Base-by-base conservation (phyloP, 2,329 filamentous ascomycete species). In the Calonectria hawksworthii region DNA sequence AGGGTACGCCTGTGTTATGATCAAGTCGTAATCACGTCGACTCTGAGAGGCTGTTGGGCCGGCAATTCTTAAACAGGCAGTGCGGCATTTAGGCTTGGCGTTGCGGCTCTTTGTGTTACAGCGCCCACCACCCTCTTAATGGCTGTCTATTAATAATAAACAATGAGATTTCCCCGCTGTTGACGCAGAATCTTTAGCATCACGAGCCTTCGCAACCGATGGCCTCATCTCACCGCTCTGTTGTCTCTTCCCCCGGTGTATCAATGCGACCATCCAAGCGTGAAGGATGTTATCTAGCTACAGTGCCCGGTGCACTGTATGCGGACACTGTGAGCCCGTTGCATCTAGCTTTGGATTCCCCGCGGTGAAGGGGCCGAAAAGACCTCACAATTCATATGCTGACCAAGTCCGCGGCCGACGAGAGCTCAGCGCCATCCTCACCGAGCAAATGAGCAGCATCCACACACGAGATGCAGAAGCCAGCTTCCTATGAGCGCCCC, bases 401-500 rank as follows among this genome's bases (percentile, higher is more conserved):
- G 30, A 16, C 36, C 50, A 50, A 56, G 30, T 44, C 72, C 72
- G 72, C 67, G 72, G 72, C 72, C 67, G 28, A 38, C 61, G 13
- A 47, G 50, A 30, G 14, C 23, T 54, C 52, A 54, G 59, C 32
- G 36, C 47, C 47, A 28, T 66, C 18, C 30, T 21, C 38, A 52
- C 38, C 8, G 38, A 23, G 52, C 10, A 41, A 68, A n/a, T 50
- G n/a, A 54, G n/a, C 32, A 61, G 26, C 44, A 28, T 28, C 6
- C 65, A 36, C 38, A 32, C 9, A 44, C 59, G 30, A 47, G 1
- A 76, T 77, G 78, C 73, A 76, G 71, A 73, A 65, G 28, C 68
- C 70, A 18, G 56, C 23, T 44, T 74, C 67, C 6, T 77, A 76
- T 68, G 75, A 76, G 18, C 77, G 91, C 56, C 91, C 91, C 4